These are phyloP conservation scores for Aspergillus sp. DNA, from an alignment of 2,329 filamentous ascomycete species.

Conservation along the genomic window DNA sequence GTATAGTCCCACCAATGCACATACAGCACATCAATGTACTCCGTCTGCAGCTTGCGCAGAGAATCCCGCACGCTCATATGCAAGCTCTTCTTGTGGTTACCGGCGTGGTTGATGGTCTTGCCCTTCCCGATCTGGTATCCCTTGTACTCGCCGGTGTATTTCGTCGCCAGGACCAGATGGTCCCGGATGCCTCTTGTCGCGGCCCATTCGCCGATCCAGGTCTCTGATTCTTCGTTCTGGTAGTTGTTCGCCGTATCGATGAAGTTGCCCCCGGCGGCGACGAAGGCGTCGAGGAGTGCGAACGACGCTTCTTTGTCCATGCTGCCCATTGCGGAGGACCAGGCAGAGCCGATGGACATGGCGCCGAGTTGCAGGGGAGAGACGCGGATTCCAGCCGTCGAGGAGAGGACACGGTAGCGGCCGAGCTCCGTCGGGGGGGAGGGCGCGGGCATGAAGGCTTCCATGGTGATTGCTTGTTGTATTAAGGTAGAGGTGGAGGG, in stretches of 20 bases:
- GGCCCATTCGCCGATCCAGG: slow-evolving; percentile 70
- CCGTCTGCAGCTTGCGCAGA: slow-evolving; percentile 51
- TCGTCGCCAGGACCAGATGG: slow-evolving; percentile 69
- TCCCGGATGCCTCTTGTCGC: slow-evolving; percentile 60
- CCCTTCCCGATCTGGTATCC: slow-evolving; percentile 50
- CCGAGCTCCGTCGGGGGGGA: slow-evolving; percentile 60
- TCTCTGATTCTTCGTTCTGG: slow-evolving; percentile 61
- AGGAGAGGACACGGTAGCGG: slow-evolving; percentile 64
- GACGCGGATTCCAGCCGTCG: slow-evolving; percentile 63
- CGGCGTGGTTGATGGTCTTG: slow-evolving; percentile 39
- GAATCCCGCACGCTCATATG: slow-evolving; percentile 45
- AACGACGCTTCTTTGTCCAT: slow-evolving; percentile 62
- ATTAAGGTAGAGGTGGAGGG: not conserved
- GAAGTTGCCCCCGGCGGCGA: slow-evolving; percentile 66
- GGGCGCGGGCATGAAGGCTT: slow-evolving; percentile 39
- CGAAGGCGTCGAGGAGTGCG: slow-evolving; percentile 64
- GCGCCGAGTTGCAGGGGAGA: slow-evolving; percentile 53
- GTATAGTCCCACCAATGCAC: slow-evolving; percentile 56
- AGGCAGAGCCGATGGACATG: slow-evolving; percentile 35
- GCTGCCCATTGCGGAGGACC: slow-evolving; percentile 58
- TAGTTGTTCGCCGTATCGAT: slow-evolving; percentile 71
- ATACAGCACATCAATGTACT: slow-evolving; percentile 55
- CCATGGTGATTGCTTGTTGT: slow-evolving; percentile 1
- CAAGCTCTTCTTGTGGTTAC: slow-evolving; percentile 46
- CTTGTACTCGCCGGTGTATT: slow-evolving; percentile 54